Conservation (phyloP, 108 stramenopile species). For the Schizochytrium sp. region DNA sequence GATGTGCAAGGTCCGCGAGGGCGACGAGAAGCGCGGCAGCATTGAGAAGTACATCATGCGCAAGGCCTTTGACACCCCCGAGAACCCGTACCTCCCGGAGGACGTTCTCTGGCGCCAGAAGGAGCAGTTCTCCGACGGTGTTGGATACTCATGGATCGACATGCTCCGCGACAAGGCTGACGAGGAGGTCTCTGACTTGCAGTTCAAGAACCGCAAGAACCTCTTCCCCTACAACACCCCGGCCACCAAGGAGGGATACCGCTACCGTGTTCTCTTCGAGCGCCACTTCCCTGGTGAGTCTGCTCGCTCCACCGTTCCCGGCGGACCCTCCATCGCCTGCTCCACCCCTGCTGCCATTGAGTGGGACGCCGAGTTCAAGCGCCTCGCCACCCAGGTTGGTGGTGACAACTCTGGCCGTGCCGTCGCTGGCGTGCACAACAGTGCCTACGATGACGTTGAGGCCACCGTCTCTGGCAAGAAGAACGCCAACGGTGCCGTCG, state of each 20-base stretch:
- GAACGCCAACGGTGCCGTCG: background rate
- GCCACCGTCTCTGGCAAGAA: slow-evolving; percentile 31
- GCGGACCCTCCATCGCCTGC: slow-evolving; percentile 97
- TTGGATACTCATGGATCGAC: slow-evolving; percentile 98
- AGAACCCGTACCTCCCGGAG: slow-evolving; percentile 95
- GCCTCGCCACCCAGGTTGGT: slow-evolving; percentile 40
- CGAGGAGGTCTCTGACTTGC: slow-evolving; percentile 88
- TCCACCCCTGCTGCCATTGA: slow-evolving; percentile 95
- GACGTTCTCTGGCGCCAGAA: slow-evolving; percentile 99
- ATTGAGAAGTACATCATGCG: slow-evolving; percentile 97
- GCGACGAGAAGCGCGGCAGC: slow-evolving; percentile 75
- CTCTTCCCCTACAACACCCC: slow-evolving; percentile 98
- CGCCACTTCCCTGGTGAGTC: slow-evolving; percentile 94
- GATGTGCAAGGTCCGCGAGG: slow-evolving; percentile 86
- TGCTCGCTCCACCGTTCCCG: slow-evolving; percentile 93
- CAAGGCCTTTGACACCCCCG: slow-evolving; percentile 98
- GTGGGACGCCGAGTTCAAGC: slow-evolving; percentile 85
- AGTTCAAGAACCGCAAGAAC: slow-evolving; percentile 87
- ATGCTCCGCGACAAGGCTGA: slow-evolving; percentile 90
- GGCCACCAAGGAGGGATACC: slow-evolving; percentile 96
- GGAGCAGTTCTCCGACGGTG: slow-evolving; percentile 99
- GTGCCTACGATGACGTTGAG: slow-evolving; percentile 57
- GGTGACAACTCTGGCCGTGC: slow-evolving; percentile 58
- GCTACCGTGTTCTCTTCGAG: slow-evolving; percentile 96
- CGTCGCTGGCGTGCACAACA: slow-evolving; percentile 34